phyloP scores from a whole-genome alignment of 2,329 filamentous ascomycete genomes.

The Colletotrichum sp. region DNA sequence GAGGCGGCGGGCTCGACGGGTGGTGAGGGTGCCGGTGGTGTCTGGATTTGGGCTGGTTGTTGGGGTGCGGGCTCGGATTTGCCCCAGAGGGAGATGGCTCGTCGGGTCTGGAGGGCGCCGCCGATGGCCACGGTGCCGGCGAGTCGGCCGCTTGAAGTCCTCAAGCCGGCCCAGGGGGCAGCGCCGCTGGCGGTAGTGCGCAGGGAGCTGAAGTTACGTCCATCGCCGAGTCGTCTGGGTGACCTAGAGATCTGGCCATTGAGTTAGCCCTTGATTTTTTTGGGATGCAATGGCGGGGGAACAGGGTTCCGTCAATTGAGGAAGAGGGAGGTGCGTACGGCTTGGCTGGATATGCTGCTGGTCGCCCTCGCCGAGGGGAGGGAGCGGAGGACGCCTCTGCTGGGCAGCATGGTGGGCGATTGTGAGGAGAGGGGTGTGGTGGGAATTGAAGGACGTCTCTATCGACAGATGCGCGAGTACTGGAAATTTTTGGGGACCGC shows the following conservation, averaged over 20 bases:
- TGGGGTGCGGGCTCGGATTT: constrained; percentile 16
- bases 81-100: constrained; percentile 22
- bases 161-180: constrained; percentile 5
- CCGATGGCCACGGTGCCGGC: constrained; percentile 34
- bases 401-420: constrained; percentile 46
- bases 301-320: background rate
- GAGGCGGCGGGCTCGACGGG: constrained; percentile 2
- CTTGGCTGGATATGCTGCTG: constrained; percentile 27
- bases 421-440: constrained; percentile 20
- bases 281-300: background rate
- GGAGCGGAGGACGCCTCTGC: constrained; percentile 48
- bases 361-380: constrained; percentile 37
- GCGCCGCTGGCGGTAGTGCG: background rate
- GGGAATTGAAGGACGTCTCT: constrained; percentile 9
- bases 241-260: constrained; percentile 23
- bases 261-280: background rate
- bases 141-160: background rate
- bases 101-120: constrained; percentile 21
- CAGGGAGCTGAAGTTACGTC: constrained; percentile 36
- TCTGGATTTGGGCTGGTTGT: constrained; percentile 22
- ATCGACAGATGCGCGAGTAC: background rate
- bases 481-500: constrained; percentile 34
- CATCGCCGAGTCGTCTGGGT: constrained; percentile 35
- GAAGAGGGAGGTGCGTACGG: constrained; percentile 26
- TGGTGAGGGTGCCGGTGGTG: constrained; percentile 10